Conservation (phyloP, 192 early-diverging fungal genomes). For the Coemansia sp. region DNA sequence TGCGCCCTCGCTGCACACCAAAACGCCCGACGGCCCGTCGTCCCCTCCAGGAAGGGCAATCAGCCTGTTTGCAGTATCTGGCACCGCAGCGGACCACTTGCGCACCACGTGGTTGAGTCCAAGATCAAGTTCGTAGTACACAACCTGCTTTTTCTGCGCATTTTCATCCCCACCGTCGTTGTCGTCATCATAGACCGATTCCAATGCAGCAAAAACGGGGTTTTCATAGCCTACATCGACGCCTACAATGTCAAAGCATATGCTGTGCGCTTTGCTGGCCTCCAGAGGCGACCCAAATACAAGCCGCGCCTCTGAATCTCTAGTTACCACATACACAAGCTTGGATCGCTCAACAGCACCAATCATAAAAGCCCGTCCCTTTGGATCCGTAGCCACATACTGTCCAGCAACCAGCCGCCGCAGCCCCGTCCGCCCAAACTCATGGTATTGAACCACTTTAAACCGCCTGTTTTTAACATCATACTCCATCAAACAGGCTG, state of each 20-base stretch:
- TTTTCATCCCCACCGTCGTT: slow-evolving; percentile 51
- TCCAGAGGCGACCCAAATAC: slow-evolving; percentile 96
- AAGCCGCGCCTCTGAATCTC: slow-evolving; percentile 78
- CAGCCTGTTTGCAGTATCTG: slow-evolving; percentile 72
- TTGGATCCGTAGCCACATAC: slow-evolving; percentile 93
- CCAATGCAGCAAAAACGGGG: slow-evolving; percentile 94
- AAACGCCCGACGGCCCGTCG: slow-evolving; percentile 95
- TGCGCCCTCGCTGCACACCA: slow-evolving; percentile 90
- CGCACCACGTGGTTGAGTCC: slow-evolving; percentile 98
- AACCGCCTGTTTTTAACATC: slow-evolving; percentile 71
- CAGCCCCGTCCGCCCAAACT: slow-evolving; percentile 89
- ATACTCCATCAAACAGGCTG: slow-evolving; percentile 88
- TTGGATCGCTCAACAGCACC: slow-evolving; percentile 92
- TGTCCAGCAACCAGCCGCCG: slow-evolving; percentile 91
- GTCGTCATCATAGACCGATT: slow-evolving; percentile 80
- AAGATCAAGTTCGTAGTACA: slow-evolving; percentile 96
- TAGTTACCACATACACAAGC: slow-evolving; percentile 94
- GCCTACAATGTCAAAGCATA: slow-evolving; percentile 79
- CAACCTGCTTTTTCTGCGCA: slow-evolving; percentile 57
- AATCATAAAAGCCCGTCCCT: slow-evolving; percentile 95
- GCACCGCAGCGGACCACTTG: slow-evolving; percentile 88
- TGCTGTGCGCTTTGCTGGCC: slow-evolving; percentile 77
- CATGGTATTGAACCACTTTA: slow-evolving; percentile 84
- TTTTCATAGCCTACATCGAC: slow-evolving; percentile 99
- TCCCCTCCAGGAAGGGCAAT: slow-evolving; percentile 74